phyloP scores from a whole-genome alignment of 2,329 filamentous ascomycete genomes.

The Diaporthe vexans region DNA sequence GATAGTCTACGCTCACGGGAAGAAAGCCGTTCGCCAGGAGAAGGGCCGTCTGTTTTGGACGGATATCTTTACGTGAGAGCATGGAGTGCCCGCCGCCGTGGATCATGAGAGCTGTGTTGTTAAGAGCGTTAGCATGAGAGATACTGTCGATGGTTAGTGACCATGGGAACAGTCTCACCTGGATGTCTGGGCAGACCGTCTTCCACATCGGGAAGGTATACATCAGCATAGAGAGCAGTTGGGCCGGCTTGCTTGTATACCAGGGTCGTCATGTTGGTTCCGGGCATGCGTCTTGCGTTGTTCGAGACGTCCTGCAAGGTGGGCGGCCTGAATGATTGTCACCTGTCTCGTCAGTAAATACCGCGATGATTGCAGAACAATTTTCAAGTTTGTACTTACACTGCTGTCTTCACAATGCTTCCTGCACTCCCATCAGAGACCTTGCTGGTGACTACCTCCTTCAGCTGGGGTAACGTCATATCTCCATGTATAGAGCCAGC shows the following conservation, averaged over 20 bases:
- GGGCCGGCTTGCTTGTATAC: slow-evolving; percentile 44
- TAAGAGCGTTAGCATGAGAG: neutral
- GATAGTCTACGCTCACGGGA: slow-evolving; percentile 63
- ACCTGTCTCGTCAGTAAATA: neutral
- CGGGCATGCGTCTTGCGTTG: neutral
- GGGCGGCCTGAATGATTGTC: neutral
- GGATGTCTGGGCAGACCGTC: neutral
- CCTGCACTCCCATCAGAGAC: neutral
- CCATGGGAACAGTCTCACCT: slow-evolving; percentile 31
- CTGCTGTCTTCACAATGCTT: neutral
- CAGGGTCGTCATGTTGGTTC: slow-evolving; percentile 42
- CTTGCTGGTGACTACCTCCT: neutral
- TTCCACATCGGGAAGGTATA: slow-evolving; percentile 48
- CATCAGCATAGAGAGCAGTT: slow-evolving; percentile 48
- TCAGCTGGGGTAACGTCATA: neutral
- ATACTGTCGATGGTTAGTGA: slow-evolving; percentile 36
- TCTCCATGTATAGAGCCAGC: neutral
- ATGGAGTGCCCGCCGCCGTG: slow-evolving; percentile 60
- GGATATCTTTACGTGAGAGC: slow-evolving; percentile 55
- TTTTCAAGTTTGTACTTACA: neutral
- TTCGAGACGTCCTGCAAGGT: neutral
- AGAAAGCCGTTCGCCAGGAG: slow-evolving; percentile 57
- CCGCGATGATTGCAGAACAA: neutral
- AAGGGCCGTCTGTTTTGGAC: slow-evolving; percentile 52
- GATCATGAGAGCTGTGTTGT: slow-evolving; percentile 54